Evolutionary conservation across 176 grass and related monocot genomes (phyloP).

Genomic region (Musa acuminata): DNA sequence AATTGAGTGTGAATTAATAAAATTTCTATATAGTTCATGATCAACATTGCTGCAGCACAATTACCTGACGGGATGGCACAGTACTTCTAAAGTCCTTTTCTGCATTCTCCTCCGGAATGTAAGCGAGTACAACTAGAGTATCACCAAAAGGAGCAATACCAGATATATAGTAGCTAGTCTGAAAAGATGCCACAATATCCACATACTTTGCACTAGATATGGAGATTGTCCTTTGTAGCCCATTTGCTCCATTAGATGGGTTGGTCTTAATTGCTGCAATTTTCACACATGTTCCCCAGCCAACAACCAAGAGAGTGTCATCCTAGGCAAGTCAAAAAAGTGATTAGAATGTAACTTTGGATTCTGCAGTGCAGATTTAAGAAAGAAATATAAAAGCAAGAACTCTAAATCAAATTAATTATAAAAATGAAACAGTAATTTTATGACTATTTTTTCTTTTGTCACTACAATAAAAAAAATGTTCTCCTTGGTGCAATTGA

Average conservation of each 20-base stretch:
- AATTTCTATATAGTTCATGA: not conserved
- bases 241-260: conserved; percentile 60
- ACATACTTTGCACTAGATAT: conserved; percentile 67
- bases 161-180: conserved; percentile 88
- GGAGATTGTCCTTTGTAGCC: conserved; percentile 54
- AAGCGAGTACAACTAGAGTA: conserved; percentile 80
- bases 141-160: conserved; percentile 94
- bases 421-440: too few species aligned
- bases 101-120: conserved; percentile 70
- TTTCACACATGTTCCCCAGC: conserved; percentile 87
- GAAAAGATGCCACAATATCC: conserved; percentile 96
- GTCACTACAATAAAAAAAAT: too few species aligned
- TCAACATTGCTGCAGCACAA: not conserved
- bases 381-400: not conserved
- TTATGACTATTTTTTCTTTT: too few species aligned
- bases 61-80: conserved; percentile 68
- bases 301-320: conserved; percentile 91
- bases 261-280: conserved; percentile 77
- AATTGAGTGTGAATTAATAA: not conserved
- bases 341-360: not conserved
- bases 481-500: too few species aligned
- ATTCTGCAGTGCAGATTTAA: not conserved
- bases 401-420: not conserved
- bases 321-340: conserved; percentile 32
- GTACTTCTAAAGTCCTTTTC: conserved; percentile 44